Evolutionary conservation across 495 filamentous ascomycete species (phyloP), one percentile per base, ranked within the genome.

Genomic region (Glutinoglossum americanum): DNA sequence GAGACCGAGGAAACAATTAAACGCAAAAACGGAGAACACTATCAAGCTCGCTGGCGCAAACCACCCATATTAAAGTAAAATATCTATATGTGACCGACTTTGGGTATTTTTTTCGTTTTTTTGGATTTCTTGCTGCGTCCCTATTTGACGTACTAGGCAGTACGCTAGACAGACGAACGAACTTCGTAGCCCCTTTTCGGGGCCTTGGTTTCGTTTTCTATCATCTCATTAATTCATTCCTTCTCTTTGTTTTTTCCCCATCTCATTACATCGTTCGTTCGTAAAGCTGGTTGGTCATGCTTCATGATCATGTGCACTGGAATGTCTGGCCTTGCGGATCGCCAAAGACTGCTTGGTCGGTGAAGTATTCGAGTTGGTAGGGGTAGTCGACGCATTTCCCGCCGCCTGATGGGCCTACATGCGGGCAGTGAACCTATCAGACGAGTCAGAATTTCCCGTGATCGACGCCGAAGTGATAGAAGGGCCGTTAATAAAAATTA

Each of bases 331-430:
- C 70, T 11, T 57, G 15, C 10, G 64, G 62, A 21, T 67, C 57
- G 15, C 63, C 64, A 33, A 67, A 72, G n/a, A 72, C 59, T 11
- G 27, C 54, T 47, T 65, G 55, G 55, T 72, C 70, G 10, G 56
- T 44, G 48, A 72, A 72, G 54, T 66, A 70, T 21, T 65, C 60
- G 17, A 55, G 51, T 15, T 62, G 59, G 57, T 67, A 70, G 0
- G 58, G 9, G 6, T 60, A 53, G 35, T 70, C 59, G 35, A 70
- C 62, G 58, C 70, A 72, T 57, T 70, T 71, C 26, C 68, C 66
- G 32, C 70, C 70, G 32, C 69, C 69, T 0, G 67, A 70, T 0
- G 66, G 68, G 11, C 69, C 69, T 7, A 70, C 69, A 48, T 71
- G 69, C 4, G 68, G 60, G 55, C 69, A 71, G 57, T 71, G 69